These are phyloP conservation scores for Berberis thunbergii DNA, from an alignment of 164 flowering plant species.

Conservation along the genomic window DNA sequence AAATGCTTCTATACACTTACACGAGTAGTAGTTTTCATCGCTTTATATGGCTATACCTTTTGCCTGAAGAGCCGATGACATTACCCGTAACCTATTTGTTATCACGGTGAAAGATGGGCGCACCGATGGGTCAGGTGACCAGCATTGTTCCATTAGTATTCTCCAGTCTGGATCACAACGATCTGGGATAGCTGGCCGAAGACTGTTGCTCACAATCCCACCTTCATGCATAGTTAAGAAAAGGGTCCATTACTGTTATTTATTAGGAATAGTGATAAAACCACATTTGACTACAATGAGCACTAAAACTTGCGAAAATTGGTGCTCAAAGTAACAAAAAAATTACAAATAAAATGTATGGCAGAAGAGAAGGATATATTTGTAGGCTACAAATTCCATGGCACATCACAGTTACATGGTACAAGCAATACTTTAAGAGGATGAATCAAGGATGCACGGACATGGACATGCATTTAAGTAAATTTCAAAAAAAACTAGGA, in stretches of 20 bases:
- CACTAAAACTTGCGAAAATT: too few relatives aligned
- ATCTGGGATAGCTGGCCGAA: conserved; percentile 66
- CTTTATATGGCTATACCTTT: conserved; percentile 14
- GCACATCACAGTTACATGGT: too few relatives aligned
- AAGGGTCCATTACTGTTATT: not conserved
- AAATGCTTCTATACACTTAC: conserved; percentile 6
- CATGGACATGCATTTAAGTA: too few relatives aligned
- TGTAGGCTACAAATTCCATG: too few relatives aligned
- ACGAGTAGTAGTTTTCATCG: not conserved
- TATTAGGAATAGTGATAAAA: not conserved
- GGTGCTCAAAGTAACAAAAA: too few relatives aligned
- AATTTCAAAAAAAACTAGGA: too few relatives aligned
- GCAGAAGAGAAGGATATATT: too few relatives aligned
- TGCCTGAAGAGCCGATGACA: conserved; percentile 38
- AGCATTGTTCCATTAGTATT: conserved; percentile 71
- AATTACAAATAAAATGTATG: too few relatives aligned
- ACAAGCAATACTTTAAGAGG: too few relatives aligned
- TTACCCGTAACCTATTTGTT: conserved; percentile 44
- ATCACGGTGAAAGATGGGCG: conserved; percentile 79
- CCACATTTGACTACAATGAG: too few relatives aligned
- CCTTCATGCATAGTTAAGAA: conserved; percentile 29
- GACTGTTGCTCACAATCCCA: conserved; percentile 70
- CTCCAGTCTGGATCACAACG: conserved; percentile 73
- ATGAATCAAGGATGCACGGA: too few relatives aligned
- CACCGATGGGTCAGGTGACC: conserved; percentile 64